phyloP scores from a whole-genome alignment of 2,329 filamentous ascomycete genomes.

The Fusarium coicis region DNA sequence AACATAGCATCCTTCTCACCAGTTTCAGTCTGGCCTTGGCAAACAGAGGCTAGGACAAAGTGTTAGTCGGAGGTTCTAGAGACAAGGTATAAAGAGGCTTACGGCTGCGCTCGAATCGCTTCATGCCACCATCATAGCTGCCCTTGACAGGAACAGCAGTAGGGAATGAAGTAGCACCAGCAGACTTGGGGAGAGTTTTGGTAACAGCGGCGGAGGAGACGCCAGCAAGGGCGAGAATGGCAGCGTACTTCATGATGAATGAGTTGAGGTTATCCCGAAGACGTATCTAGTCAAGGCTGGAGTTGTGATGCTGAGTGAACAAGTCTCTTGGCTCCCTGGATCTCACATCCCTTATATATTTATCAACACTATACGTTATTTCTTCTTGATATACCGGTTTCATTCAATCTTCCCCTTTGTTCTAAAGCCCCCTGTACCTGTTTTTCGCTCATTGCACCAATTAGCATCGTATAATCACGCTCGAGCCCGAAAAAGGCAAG shows the following conservation, averaged over 20 bases:
- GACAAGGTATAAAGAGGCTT: not conserved
- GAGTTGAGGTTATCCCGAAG: not conserved
- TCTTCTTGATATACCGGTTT: not conserved
- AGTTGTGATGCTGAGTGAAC: not conserved
- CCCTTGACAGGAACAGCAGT: slow-evolving; percentile 36
- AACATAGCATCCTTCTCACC: slow-evolving; percentile 57
- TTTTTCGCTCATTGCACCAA: slow-evolving; percentile 10
- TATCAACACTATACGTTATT: not conserved
- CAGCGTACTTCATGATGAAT: slow-evolving; percentile 33
- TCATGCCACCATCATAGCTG: slow-evolving; percentile 37
- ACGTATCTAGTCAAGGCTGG: not conserved
- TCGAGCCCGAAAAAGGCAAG: slow-evolving; percentile 22
- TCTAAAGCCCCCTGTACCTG: not conserved
- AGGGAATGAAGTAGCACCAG: slow-evolving; percentile 29
- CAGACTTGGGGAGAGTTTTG: slow-evolving; percentile 36
- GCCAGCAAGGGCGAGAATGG: slow-evolving; percentile 32
- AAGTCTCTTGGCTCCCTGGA: slow-evolving; percentile 9
- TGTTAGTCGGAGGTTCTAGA: not conserved
- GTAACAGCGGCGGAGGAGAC: slow-evolving; percentile 34
- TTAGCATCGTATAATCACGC: not conserved
- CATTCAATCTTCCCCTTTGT: not conserved
- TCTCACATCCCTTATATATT: slow-evolving; percentile 17
- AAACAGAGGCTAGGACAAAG: slow-evolving; percentile 25
- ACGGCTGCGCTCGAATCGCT: slow-evolving; percentile 36
- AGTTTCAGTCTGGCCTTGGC: slow-evolving; percentile 43